Percentiles rank a stretch among this genome's conserved stretches.
phyloP scores from a whole-genome alignment of 2,329 filamentous ascomycete genomes.

The Colletotrichum theobromicola region DNA sequence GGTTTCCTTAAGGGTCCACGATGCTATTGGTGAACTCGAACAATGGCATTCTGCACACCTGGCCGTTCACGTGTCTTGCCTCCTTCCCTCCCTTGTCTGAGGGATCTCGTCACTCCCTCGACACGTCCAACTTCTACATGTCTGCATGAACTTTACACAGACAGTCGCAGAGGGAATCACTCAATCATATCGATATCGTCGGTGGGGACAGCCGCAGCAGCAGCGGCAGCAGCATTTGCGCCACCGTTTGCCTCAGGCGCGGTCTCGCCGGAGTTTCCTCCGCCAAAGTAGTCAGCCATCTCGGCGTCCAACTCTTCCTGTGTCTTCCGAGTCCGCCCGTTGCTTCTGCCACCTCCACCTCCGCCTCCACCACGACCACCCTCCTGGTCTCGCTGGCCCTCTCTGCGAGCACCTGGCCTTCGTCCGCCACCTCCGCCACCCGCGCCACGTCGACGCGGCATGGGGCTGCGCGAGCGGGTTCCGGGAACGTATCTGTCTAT shows the following conservation, averaged over 20 bases:
- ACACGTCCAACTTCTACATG: background rate
- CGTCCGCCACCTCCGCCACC: slow-evolving; percentile 48
- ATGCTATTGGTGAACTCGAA: background rate
- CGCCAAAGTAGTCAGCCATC: slow-evolving; percentile 91
- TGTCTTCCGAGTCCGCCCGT: slow-evolving; percentile 77
- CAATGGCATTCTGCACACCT: background rate
- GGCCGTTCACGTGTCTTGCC: background rate
- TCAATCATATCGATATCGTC: slow-evolving; percentile 78
- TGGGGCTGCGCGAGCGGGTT: slow-evolving; percentile 62
- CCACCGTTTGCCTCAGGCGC: slow-evolving; percentile 39
- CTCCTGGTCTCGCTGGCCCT: slow-evolving; percentile 40
- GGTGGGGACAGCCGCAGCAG: slow-evolving; percentile 33
- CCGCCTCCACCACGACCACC: slow-evolving; percentile 45
- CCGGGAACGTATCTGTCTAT: slow-evolving; percentile 84
- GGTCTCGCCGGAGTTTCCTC: slow-evolving; percentile 36
- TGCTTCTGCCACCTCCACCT: slow-evolving; percentile 26
- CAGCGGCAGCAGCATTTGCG: slow-evolving; percentile 37
- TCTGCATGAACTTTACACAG: background rate
- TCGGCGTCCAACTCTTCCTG: slow-evolving; percentile 94
- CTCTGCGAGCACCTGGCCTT: slow-evolving; percentile 54
- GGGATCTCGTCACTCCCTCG: background rate
- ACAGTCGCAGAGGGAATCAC: slow-evolving; percentile 36
- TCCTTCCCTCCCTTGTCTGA: background rate
- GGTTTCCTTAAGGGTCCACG: background rate
- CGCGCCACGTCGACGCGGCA: slow-evolving; percentile 53